Percentiles rank a stretch among this genome's conserved stretches.
Evolutionary conservation across 768 basidiomycete genomes (phyloP).

Genomic region (Mycena filopes): DNA sequence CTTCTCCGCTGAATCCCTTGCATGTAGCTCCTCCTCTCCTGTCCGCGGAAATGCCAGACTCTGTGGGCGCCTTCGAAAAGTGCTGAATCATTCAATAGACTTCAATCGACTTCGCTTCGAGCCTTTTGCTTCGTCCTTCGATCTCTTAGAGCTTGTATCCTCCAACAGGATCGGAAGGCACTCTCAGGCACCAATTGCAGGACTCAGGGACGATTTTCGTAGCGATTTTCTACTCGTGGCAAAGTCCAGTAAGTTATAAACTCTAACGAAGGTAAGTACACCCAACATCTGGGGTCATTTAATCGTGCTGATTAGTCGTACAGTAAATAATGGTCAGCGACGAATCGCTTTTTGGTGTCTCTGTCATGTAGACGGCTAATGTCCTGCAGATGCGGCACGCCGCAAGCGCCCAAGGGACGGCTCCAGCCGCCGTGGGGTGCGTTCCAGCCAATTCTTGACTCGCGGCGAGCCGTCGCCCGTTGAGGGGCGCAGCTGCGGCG

Average conservation of each 20-base stretch:
- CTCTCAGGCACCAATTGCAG: too few relatives aligned
- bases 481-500: constrained; percentile 13
- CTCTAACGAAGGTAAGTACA: background rate
- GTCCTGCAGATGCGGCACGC: constrained; percentile 16
- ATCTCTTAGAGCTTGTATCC: too few relatives aligned
- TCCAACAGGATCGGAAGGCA: too few relatives aligned
- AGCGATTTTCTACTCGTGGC: too few relatives aligned
- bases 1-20: too few relatives aligned
- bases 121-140: too few relatives aligned
- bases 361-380: constrained; percentile 1
- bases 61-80: too few relatives aligned
- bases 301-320: constrained; percentile 8
- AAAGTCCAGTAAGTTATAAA: background rate
- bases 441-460: constrained; percentile 31
- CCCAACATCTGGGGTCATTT: background rate
- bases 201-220: too few relatives aligned
- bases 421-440: constrained; percentile 26
- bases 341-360: background rate
- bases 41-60: too few relatives aligned
- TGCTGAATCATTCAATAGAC: too few relatives aligned
- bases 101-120: too few relatives aligned
- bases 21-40: too few relatives aligned
- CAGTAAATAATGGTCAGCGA: background rate
- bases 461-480: constrained; percentile 19
- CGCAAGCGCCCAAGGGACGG: background rate